Base-by-base conservation (phyloP, 2,329 filamentous ascomycete species). In the Aspergillus niger region DNA sequence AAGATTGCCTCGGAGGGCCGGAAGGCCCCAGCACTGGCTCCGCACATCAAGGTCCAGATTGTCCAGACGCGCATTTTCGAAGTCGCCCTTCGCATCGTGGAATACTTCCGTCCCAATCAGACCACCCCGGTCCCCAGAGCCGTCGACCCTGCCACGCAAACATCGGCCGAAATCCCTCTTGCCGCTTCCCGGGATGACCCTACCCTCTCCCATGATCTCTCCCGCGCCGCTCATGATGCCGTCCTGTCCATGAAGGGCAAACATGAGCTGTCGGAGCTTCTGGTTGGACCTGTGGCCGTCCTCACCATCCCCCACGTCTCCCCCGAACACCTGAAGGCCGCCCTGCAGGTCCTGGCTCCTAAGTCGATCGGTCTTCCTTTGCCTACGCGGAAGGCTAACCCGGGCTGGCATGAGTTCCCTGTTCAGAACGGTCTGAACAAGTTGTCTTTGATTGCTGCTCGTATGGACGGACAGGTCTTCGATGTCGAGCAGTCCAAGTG, bases 11-110 rank as follows among this genome's bases (percentile, higher is more conserved):
- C 86, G 2, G 79, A 81, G 8, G 76, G 78, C 5, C 74, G 80
- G 26, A 74, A 74, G 36, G 70, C 77, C 17, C 71, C 76, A 20
- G 63, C 73, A 1, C 73, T 91, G 36, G 82, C 85, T n/a, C 78
- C 85, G 1, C 79, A 81, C 41, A 83, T 95, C 66, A 89, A 91
- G 77, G 75, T 98, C 26, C 89, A 96, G 75, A 91, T 96, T 26
- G 81, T 99, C 58, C 89, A 95, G 72, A 95, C 91, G 13, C 90
- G 91, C 72, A 96, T 99, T 72, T 91, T 99, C 74, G 88, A 89
- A 66, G 87, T 91, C 17, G 93, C 94, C 1, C 81, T 98, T 63
- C 89, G 90, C 66, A 86, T 98, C 55, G 88, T 93, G 63, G 94
- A 98, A 73, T 96, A 92, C 78, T 96, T 84, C 86, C 73, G 85